Conservation (phyloP, 192 early-diverging fungal genomes). For the Chytriomyces confervae region DNA sequence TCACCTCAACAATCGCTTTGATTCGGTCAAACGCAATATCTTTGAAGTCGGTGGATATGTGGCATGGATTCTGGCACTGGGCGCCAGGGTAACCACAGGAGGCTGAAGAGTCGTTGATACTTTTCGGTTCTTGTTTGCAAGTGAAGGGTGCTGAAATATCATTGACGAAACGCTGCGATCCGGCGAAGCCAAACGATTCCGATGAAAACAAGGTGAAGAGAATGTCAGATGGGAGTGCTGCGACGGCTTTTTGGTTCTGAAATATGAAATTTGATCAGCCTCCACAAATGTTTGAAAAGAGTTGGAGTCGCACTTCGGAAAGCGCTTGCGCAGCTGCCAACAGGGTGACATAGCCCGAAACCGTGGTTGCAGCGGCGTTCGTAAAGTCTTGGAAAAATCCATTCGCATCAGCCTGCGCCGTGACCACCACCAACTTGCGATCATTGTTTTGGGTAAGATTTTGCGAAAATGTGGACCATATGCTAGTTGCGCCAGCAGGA, state of each 20-base stretch:
- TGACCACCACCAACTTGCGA: constrained; percentile 72
- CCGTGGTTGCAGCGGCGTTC: constrained; percentile 58
- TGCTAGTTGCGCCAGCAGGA: constrained; percentile 69
- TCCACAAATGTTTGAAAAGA: constrained; percentile 6
- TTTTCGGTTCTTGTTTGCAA: constrained; percentile 46
- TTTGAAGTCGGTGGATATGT: constrained; percentile 64
- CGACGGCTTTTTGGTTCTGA: constrained; percentile 35
- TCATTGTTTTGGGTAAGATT: constrained; percentile 58
- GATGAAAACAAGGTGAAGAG: constrained; percentile 76
- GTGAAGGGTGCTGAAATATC: constrained; percentile 64
- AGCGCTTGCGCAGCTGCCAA: constrained; percentile 75
- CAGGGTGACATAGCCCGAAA: constrained; percentile 68
- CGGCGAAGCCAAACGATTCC: constrained; percentile 77
- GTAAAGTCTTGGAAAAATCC: constrained; percentile 72
- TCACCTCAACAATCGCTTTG: constrained; percentile 74
- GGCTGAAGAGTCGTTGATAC: constrained; percentile 36
- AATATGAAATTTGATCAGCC: too few relatives aligned
- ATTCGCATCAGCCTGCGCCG: constrained; percentile 67
- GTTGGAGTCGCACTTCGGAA: constrained; percentile 56
- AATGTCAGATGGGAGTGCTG: constrained; percentile 67
- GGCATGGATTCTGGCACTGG: constrained; percentile 71
- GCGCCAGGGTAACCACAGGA: constrained; percentile 43
- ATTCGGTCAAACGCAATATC: constrained; percentile 71
- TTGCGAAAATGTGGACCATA: constrained; percentile 70
- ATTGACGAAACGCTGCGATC: constrained; percentile 82